Evolutionary conservation across 495 filamentous ascomycete species (phyloP).

Genomic region (Mytilinidion resinicola): DNA sequence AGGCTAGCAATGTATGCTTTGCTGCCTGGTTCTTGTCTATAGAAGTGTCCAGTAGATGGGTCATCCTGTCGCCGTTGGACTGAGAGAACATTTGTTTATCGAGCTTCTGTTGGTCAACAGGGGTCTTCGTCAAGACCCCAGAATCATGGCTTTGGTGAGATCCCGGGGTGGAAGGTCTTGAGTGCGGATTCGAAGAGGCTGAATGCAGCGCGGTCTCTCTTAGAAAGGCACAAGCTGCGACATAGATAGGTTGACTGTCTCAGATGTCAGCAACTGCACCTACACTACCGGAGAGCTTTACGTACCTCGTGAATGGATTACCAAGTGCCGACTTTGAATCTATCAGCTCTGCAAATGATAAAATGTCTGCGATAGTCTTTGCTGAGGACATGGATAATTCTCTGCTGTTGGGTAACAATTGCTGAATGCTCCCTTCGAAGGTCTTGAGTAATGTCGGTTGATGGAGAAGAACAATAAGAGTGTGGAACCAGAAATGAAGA

Average conservation of each 20-base stretch:
- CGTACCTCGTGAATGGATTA: conserved; percentile 64
- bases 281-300: not conserved
- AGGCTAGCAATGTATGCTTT: conserved; percentile 66
- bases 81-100: conserved; percentile 12
- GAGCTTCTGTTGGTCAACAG: conserved; percentile 41
- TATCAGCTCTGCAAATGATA: conserved; percentile 70
- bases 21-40: conserved; percentile 27
- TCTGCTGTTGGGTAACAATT: conserved; percentile 67
- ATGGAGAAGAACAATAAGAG: conserved; percentile 75
- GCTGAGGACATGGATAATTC: conserved; percentile 82
- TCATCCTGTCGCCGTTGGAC: conserved; percentile 8
- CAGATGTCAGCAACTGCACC: not conserved
- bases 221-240: conserved; percentile 79
- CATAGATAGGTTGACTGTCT: conserved; percentile 75
- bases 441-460: conserved; percentile 73
- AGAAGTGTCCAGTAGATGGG: not conserved
- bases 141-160: conserved; percentile 6
- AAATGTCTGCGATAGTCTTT: conserved; percentile 81
- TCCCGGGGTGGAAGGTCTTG: conserved; percentile 36
- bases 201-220: conserved; percentile 64
- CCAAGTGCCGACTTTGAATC: conserved; percentile 75
- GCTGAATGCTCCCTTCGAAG: conserved; percentile 62
- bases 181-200: conserved; percentile 48
- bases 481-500: conserved; percentile 89
- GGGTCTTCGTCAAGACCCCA: not conserved